phyloP scores from a whole-genome alignment of 2,329 filamentous ascomycete species.

The Xylaria sp. region DNA sequence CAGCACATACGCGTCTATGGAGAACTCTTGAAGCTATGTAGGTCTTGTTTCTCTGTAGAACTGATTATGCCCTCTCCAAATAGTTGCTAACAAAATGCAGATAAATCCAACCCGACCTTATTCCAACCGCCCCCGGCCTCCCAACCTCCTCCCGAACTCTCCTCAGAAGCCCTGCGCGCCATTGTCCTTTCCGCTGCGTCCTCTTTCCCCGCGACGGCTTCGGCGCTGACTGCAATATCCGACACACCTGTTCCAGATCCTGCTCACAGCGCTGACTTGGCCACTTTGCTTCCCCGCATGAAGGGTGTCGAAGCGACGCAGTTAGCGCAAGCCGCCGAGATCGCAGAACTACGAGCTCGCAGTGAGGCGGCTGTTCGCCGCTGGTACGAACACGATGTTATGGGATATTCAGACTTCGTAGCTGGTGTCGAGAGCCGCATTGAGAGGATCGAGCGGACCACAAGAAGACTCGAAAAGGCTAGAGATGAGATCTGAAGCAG shows the following conservation, averaged over 20 bases:
- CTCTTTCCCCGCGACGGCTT: constrained; percentile 61
- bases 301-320: constrained; percentile 66
- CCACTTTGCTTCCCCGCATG: constrained; percentile 66
- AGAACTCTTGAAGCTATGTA: constrained; percentile 67
- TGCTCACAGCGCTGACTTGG: constrained; percentile 59
- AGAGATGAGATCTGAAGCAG: constrained; percentile 51
- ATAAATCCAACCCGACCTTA: constrained; percentile 59
- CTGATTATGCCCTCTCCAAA: neutral
- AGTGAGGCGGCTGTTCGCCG: constrained; percentile 67
- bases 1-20: constrained; percentile 61
- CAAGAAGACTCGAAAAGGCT: constrained; percentile 68
- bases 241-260: constrained; percentile 64
- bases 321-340: constrained; percentile 64
- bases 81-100: constrained; percentile 43
- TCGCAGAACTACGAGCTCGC: constrained; percentile 65
- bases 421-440: constrained; percentile 74
- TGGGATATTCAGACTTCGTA: constrained; percentile 71
- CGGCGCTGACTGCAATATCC: constrained; percentile 61
- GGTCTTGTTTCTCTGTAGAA: constrained; percentile 32
- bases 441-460: constrained; percentile 66
- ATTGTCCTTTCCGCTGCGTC: constrained; percentile 63
- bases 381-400: constrained; percentile 77
- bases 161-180: constrained; percentile 57
- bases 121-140: constrained; percentile 56
- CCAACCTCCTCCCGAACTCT: constrained; percentile 58